phyloP scores from a whole-genome alignment of 2,329 filamentous ascomycete genomes.

The Grosmannia huntii region DNA sequence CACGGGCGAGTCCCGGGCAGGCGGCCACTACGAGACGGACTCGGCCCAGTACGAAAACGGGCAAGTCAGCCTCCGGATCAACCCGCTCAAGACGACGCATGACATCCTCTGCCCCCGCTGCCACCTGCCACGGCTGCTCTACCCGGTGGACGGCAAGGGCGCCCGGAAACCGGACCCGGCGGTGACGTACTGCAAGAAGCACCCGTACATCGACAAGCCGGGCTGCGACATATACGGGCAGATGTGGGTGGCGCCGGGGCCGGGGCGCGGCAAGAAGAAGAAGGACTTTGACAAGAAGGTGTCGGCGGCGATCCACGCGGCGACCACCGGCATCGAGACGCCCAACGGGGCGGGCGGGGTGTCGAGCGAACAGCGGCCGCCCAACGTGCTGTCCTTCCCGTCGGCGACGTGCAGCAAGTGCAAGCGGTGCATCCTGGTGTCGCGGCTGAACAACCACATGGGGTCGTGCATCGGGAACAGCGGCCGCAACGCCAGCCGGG shows the following conservation, averaged over 20 bases:
- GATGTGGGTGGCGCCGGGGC: slow-evolving; percentile 61
- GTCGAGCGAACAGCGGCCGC: slow-evolving; percentile 38
- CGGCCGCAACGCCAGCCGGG: slow-evolving; percentile 48
- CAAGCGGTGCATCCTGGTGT: slow-evolving; percentile 52
- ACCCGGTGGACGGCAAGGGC: slow-evolving; percentile 60
- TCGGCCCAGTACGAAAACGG: slow-evolving; percentile 59
- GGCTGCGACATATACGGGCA: slow-evolving; percentile 75
- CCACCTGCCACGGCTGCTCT: slow-evolving; percentile 58
- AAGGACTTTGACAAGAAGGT: slow-evolving; percentile 57
- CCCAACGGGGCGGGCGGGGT: slow-evolving; percentile 18
- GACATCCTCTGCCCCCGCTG: slow-evolving; percentile 65
- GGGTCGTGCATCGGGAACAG: slow-evolving; percentile 55
- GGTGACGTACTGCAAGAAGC: slow-evolving; percentile 65
- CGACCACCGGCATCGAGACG: slow-evolving; percentile 26
- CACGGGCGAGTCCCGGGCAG: slow-evolving; percentile 38
- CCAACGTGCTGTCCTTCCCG: slow-evolving; percentile 51
- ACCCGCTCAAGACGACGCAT: slow-evolving; percentile 56
- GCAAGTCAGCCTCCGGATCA: slow-evolving; percentile 54
- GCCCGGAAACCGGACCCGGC: slow-evolving; percentile 52
- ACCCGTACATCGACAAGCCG: slow-evolving; percentile 63
- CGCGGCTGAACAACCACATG: slow-evolving; percentile 55
- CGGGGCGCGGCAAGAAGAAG: slow-evolving; percentile 64
- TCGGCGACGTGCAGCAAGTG: slow-evolving; percentile 56
- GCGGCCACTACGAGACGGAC: slow-evolving; percentile 50
- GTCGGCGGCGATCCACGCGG: slow-evolving; percentile 20